Evolutionary conservation across 257 asterid genomes (phyloP), one percentile per base, ranked within the genome.

Genomic region (Solanum sejunctum): DNA sequence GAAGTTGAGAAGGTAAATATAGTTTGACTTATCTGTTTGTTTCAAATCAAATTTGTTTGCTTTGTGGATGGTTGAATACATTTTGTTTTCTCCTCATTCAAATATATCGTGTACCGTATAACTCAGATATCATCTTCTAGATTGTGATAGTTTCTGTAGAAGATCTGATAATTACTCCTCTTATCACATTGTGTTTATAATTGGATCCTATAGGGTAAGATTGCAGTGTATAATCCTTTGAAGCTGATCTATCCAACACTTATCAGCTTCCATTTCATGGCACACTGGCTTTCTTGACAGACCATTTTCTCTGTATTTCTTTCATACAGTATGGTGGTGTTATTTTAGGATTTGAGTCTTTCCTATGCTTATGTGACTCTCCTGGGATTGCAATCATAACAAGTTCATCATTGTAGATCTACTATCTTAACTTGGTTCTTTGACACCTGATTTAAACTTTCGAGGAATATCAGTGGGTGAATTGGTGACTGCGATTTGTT

Each of bases 1-100:
- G 91, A 91, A 89, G 91, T 93, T 56, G 92, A 96, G 86, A 95
- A 92, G 95, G 99, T 93, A 89, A 90, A 85, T 60, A 3, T 61
- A 39, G 51, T 84, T 52, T 67, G 66, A 83, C 49, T 84, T 58
- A 81, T 83, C 73, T 70, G 28, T 47, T 83, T 49, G 45, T 71
- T 78, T 84, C 58, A 66, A 51, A 56, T 73, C 23, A 61, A 39
- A 18, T 55, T 36, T 55, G 43, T 17, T 55, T 52, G 45, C n/a
- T 66, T n/a, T 17, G 12, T 72, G 41, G 55, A 57, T 16, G 32
- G 26, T 32, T 64, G 78, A 23, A 47, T 57, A 75, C 58, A 23
- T 20, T 52, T 54, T 16, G 23, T 83, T 67, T 69, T n/a, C 16
- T 70, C 26, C 54, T 26, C 54, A 12, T 20, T 61, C 80, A 43